These are phyloP conservation scores for Taxawa tesnikishii DNA, from an alignment of 2,329 filamentous ascomycete genomes.

Conservation along the genomic window DNA sequence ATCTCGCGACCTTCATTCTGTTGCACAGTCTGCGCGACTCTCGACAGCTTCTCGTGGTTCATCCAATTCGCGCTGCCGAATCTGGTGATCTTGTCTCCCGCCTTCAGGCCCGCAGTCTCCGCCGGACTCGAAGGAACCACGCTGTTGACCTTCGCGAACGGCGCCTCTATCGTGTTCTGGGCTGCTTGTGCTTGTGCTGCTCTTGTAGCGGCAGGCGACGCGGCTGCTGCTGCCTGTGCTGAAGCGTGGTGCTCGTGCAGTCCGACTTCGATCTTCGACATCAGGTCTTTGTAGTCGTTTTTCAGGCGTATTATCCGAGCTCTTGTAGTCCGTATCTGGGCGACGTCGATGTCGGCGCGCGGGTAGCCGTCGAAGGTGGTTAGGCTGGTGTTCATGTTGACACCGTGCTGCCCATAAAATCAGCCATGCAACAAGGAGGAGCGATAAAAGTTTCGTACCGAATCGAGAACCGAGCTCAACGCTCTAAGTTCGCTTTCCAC, in stretches of 20 bases:
- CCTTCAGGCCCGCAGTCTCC: slow-evolving; percentile 64
- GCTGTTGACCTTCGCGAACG: slow-evolving; percentile 84
- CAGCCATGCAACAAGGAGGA: not conserved
- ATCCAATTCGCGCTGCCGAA: slow-evolving; percentile 75
- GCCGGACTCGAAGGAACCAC: slow-evolving; percentile 72
- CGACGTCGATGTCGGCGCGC: slow-evolving; percentile 83
- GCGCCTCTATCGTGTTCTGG: slow-evolving; percentile 33
- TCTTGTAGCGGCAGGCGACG: slow-evolving; percentile 9
- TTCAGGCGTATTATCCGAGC: slow-evolving; percentile 77
- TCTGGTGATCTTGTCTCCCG: slow-evolving; percentile 67
- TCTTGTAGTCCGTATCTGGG: slow-evolving; percentile 90
- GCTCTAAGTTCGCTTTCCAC: slow-evolving; percentile 80
- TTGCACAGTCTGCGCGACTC: slow-evolving; percentile 80
- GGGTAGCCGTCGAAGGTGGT: slow-evolving; percentile 86
- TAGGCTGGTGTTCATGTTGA: slow-evolving; percentile 81
- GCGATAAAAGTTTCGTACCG: slow-evolving; percentile 42
- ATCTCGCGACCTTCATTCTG: slow-evolving; percentile 70
- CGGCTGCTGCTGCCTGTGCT: slow-evolving; percentile 7
- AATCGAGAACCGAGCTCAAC: slow-evolving; percentile 74
- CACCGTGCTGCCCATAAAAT: slow-evolving; percentile 57
- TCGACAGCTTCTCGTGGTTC: slow-evolving; percentile 77
- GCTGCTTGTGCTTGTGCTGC: slow-evolving; percentile 12
- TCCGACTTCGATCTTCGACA: slow-evolving; percentile 69
- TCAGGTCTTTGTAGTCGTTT: slow-evolving; percentile 88
- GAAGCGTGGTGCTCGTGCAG: slow-evolving; percentile 58